Conservation (phyloP, 768 basidiomycete species). For the Tephrocybe sp. region DNA sequence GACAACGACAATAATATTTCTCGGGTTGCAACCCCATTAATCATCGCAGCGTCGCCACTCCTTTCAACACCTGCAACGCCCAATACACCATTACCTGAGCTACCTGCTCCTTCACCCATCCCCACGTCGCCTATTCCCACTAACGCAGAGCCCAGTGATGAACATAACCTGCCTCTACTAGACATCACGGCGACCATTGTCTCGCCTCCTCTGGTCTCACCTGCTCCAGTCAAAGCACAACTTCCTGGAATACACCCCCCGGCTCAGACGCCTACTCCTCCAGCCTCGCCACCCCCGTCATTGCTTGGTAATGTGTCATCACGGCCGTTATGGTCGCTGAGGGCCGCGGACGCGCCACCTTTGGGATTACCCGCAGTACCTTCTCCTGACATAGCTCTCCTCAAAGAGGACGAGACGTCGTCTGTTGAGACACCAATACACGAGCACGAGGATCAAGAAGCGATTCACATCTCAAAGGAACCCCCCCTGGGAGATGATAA, state of each 20-base stretch:
- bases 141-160: conserved; percentile 33
- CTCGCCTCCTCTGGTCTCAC: conserved; percentile 13
- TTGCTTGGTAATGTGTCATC: neutral
- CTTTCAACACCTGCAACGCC: conserved; percentile 12
- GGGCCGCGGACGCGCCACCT: conserved; percentile 40
- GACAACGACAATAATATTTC: neutral
- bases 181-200: conserved; percentile 10
- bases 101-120: conserved; percentile 1
- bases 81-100: conserved; percentile 3
- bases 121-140: neutral
- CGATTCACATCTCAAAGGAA: neutral
- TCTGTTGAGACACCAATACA: too few species aligned
- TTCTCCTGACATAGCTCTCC: neutral
- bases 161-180: conserved; percentile 42
- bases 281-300: conserved; percentile 36
- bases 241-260: neutral
- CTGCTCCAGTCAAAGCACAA: conserved; percentile 9
- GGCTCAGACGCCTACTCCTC: conserved; percentile 41
- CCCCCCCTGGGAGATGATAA: neutral
- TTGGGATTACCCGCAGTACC: conserved; percentile 28
- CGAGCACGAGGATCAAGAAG: too few species aligned
- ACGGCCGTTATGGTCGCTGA: conserved; percentile 38
- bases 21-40: neutral
- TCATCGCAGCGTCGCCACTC: conserved; percentile 4
- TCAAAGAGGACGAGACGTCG: neutral